Conservation (phyloP, 176 grass and related monocot genomes). For the Typha latifolia region DNA sequence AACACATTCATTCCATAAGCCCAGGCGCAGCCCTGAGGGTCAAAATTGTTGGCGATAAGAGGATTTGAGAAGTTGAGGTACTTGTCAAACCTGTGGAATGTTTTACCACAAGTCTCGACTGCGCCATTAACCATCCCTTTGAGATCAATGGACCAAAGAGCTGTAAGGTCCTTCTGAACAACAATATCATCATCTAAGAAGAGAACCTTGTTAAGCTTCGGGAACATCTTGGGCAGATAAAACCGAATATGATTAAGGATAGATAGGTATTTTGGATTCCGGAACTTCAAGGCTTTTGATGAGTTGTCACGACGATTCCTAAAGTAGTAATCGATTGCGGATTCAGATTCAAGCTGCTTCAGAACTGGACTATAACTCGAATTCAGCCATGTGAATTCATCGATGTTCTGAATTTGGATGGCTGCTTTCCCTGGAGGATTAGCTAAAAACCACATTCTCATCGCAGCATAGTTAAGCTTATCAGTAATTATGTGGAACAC, state of each 20-base stretch:
- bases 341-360: slow-evolving; percentile 1
- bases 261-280: slow-evolving; percentile 1
- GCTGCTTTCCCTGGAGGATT: not conserved
- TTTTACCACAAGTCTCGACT: not conserved
- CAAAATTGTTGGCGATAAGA: not conserved
- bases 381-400: not conserved
- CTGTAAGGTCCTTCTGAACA: not conserved
- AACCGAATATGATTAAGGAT: not conserved
- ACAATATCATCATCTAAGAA: slow-evolving; percentile 2
- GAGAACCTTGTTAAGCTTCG: not conserved
- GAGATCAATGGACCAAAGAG: not conserved
- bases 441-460: slow-evolving; percentile 5
- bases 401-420: not conserved
- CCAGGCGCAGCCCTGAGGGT: not conserved
- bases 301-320: not conserved
- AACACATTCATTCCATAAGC: not conserved
- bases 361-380: not conserved
- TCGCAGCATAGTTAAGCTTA: not conserved
- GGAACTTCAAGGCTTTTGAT: not conserved
- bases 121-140: not conserved
- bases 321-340: not conserved
- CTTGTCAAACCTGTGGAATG: not conserved
- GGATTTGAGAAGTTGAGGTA: not conserved
- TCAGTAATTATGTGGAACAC: not conserved
- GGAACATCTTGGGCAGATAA: not conserved